Evolutionary conservation across 1,284 basidiomycete genomes (phyloP).

Genomic region (Coniophora puteana): DNA sequence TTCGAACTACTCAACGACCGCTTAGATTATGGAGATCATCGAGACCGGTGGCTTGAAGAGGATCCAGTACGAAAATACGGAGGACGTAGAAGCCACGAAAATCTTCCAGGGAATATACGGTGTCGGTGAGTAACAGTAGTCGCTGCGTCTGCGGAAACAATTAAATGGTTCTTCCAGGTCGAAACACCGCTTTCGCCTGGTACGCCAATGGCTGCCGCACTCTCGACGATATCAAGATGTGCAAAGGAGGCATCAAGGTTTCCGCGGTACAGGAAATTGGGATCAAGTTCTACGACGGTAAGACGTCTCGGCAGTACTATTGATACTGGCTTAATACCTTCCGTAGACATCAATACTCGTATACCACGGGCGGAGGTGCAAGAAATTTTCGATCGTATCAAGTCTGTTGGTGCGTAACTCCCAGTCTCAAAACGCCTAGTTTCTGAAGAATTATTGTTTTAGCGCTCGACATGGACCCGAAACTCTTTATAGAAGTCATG

Average conservation of each 20-base stretch:
- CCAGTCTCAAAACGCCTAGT: neutral
- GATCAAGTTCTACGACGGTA: constrained; percentile 74
- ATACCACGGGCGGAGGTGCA: constrained; percentile 83
- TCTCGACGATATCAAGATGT: constrained; percentile 65
- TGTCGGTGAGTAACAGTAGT: constrained; percentile 52
- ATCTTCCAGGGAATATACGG: constrained; percentile 82
- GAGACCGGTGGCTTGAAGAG: constrained; percentile 63
- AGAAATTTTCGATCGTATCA: constrained; percentile 69
- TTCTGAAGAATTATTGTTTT: too few relatives aligned
- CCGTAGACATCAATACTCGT: constrained; percentile 66
- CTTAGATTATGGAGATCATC: constrained; percentile 75
- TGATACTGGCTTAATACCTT: neutral
- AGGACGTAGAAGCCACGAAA: constrained; percentile 48
- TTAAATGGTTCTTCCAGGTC: constrained; percentile 40
- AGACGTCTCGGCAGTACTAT: constrained; percentile 6
- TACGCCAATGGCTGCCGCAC: constrained; percentile 75
- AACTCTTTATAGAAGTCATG: constrained; percentile 82
- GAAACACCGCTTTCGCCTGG: constrained; percentile 64
- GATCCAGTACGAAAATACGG: constrained; percentile 59
- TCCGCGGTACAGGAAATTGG: constrained; percentile 71
- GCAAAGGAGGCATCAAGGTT: constrained; percentile 61
- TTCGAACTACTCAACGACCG: constrained; percentile 1
- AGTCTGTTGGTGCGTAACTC: constrained; percentile 51
- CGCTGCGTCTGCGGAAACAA: neutral
- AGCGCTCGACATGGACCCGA: constrained; percentile 71